These are phyloP conservation scores for Aspergillus flavus DNA, from an alignment of 2,329 filamentous ascomycete species.

Conservation along the genomic window DNA sequence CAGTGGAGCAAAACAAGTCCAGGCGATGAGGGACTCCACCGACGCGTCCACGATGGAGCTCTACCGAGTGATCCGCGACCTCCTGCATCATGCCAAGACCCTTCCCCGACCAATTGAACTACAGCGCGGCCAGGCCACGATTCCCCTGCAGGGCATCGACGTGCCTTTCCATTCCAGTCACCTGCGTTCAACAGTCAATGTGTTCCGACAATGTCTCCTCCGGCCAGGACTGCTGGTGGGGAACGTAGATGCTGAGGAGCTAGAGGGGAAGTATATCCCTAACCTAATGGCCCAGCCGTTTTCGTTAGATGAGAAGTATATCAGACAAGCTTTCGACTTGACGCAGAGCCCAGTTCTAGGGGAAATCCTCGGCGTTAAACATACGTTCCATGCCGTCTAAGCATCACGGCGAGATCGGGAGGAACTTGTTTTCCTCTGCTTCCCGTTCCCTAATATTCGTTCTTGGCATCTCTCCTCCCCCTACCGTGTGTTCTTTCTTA, in stretches of 20 bases:
- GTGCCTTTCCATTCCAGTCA: constrained; percentile 98
- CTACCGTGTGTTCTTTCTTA: neutral
- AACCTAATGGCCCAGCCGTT: constrained; percentile 96
- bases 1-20: neutral
- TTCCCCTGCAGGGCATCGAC: constrained; percentile 82
- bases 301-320: constrained; percentile 92
- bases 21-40: neutral
- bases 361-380: constrained; percentile 13
- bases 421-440: neutral
- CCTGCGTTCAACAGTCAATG: constrained; percentile 92
- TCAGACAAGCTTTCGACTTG: constrained; percentile 91
- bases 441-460: neutral
- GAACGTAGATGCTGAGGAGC: constrained; percentile 88
- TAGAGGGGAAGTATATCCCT: constrained; percentile 95
- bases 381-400: too few species aligned
- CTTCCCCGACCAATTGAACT: constrained; percentile 77
- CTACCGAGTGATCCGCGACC: constrained; percentile 35
- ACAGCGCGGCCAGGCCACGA: constrained; percentile 92
- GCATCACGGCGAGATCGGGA: too few species aligned
- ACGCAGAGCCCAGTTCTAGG: constrained; percentile 56
- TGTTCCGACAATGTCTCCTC: constrained; percentile 85
- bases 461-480: neutral
- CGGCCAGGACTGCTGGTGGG: constrained; percentile 20
- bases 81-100: constrained; percentile 72
- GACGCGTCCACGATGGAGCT: neutral